These are phyloP conservation scores for Boletus rufocinnamomeus DNA, from an alignment of 768 basidiomycete species.

Conservation along the genomic window DNA sequence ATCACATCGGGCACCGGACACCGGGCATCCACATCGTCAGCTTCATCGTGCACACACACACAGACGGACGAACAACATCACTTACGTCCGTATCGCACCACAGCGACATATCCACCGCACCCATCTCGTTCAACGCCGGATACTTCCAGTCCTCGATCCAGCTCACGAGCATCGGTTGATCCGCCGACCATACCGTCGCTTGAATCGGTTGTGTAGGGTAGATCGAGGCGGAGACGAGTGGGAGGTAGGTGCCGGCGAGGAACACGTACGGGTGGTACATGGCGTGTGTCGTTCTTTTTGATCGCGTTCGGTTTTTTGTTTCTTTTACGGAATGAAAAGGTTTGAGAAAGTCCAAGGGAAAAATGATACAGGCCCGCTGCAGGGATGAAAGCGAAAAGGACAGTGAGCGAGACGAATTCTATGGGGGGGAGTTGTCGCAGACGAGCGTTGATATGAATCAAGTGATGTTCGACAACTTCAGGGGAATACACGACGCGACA, in stretches of 20 bases:
- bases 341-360: background rate
- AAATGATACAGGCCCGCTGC: conserved; percentile 34
- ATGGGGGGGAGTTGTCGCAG: background rate
- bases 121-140: conserved; percentile 47
- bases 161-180: conserved; percentile 41
- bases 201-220: conserved; percentile 54
- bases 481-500: conserved; percentile 16
- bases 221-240: conserved; percentile 37
- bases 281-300: conserved; percentile 1
- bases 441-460: background rate
- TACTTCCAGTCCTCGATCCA: conserved; percentile 52
- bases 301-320: background rate
- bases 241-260: conserved; percentile 10
- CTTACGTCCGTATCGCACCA: conserved; percentile 45
- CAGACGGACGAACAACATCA: background rate
- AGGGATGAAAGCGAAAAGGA: conserved; percentile 6
- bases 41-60: background rate
- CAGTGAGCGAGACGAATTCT: conserved; percentile 3
- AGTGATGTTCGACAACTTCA: background rate
- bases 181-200: conserved; percentile 46
- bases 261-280: conserved; percentile 11
- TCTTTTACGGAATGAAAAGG: background rate
- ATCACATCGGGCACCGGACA: background rate
- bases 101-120: conserved; percentile 47
- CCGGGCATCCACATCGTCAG: conserved; percentile 1